Percentiles rank a stretch among this genome's conserved stretches.
These are phyloP conservation scores for Entomophthora muscae DNA, from an alignment of 371 early-diverging fungal genomes.

Conservation along the genomic window DNA sequence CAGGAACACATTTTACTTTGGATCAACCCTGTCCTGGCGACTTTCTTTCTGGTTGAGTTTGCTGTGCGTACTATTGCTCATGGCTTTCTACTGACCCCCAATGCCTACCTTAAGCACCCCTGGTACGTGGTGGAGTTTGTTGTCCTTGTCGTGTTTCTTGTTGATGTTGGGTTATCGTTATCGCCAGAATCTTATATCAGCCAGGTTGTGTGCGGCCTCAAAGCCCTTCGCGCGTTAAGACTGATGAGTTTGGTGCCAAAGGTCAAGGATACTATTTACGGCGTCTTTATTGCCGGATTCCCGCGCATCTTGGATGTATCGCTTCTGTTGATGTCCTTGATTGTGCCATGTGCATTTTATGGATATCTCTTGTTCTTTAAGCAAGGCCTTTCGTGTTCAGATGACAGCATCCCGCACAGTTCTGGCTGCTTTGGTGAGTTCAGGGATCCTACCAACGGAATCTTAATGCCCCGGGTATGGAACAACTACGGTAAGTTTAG, in stretches of 20 bases:
- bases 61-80: too few species aligned
- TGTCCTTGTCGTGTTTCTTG: conserved; percentile 13
- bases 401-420: conserved; percentile 13
- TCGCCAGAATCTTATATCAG: background rate
- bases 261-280: too few species aligned
- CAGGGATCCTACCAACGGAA: conserved; percentile 11
- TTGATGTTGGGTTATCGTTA: background rate
- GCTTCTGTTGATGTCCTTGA: too few species aligned
- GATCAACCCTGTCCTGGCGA: conserved; percentile 28
- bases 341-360: conserved; percentile 48
- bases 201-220: conserved; percentile 30
- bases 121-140: too few species aligned
- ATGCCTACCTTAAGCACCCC: conserved; percentile 36
- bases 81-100: too few species aligned
- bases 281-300: too few species aligned
- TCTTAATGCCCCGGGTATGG: conserved; percentile 40
- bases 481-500: too few species aligned
- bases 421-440: conserved; percentile 22
- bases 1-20: conserved; percentile 12
- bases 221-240: conserved; percentile 39
- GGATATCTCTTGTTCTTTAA: conserved; percentile 41
- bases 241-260: too few species aligned
- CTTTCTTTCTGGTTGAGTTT: too few species aligned
- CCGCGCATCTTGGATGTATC: too few species aligned
- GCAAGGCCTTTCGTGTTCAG: conserved; percentile 35